Percentiles rank a stretch among this genome's conserved stretches.
Evolutionary conservation across 2,329 filamentous ascomycete genomes (phyloP).

Genomic region (Emmonsiellopsis sp.): DNA sequence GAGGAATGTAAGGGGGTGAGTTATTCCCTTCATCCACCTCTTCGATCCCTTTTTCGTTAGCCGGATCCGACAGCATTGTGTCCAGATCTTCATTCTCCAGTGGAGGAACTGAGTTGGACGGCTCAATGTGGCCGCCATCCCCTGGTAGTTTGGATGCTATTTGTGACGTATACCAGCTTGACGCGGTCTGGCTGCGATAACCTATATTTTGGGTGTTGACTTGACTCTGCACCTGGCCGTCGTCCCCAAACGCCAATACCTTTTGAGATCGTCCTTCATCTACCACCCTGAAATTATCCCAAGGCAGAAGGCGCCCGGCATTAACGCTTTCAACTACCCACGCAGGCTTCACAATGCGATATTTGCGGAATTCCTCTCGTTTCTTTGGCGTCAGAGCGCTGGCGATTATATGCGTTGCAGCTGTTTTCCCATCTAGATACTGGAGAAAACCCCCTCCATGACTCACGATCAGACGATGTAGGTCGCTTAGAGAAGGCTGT

Average conservation of each 20-base stretch:
- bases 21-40: background rate
- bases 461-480: slow-evolving; percentile 78
- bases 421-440: slow-evolving; percentile 89
- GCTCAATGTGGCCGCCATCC: background rate
- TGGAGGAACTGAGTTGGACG: background rate
- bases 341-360: slow-evolving; percentile 86
- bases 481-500: slow-evolving; percentile 80
- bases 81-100: background rate
- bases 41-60: background rate
- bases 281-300: slow-evolving; percentile 75
- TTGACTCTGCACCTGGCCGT: slow-evolving; percentile 59
- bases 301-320: slow-evolving; percentile 72
- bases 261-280: slow-evolving; percentile 79
- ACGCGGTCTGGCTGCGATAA: slow-evolving; percentile 73
- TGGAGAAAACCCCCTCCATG: slow-evolving; percentile 94
- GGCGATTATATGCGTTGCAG: slow-evolving; percentile 91
- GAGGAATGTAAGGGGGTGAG: background rate
- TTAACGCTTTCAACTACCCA: slow-evolving; percentile 89
- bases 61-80: background rate
- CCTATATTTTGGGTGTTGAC: slow-evolving; percentile 50
- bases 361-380: slow-evolving; percentile 73
- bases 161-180: slow-evolving; percentile 74
- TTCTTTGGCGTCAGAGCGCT: slow-evolving; percentile 89
- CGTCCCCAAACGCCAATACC: slow-evolving; percentile 52
- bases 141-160: slow-evolving; percentile 37